phyloP scores from a whole-genome alignment of 169 alveolate species.

The Cryptosporidium sp. region DNA sequence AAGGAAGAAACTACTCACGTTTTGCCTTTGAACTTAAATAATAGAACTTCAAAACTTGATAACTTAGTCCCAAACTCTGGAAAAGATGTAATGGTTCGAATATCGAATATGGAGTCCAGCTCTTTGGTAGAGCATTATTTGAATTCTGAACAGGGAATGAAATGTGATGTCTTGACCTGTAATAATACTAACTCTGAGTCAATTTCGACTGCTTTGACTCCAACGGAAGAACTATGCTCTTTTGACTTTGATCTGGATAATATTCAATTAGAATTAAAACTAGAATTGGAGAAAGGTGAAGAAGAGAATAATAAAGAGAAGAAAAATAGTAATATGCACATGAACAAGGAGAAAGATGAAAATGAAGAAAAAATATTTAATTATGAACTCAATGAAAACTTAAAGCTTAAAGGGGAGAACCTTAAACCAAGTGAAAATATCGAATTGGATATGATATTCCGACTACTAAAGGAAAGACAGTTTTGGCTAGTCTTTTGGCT shows the following conservation, averaged over 20 bases:
- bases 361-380: neutral
- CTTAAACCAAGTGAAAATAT: neutral
- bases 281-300: neutral
- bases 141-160: neutral
- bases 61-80: neutral
- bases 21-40: neutral
- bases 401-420: neutral
- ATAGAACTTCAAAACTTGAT: neutral
- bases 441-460: neutral
- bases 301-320: neutral
- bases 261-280: neutral
- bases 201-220: neutral
- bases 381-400: neutral
- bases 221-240: neutral
- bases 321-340: neutral
- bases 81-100: neutral
- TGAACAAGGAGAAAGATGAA: neutral
- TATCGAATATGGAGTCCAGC: neutral
- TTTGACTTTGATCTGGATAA: neutral
- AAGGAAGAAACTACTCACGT: neutral
- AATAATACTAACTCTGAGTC: neutral
- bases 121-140: neutral
- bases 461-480: slow-evolving; percentile 33
- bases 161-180: neutral
- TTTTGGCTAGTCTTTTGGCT: slow-evolving; percentile 71